Conservation (phyloP, 805 yeast genomes). For the Zygosaccharomyces siamensis region DNA sequence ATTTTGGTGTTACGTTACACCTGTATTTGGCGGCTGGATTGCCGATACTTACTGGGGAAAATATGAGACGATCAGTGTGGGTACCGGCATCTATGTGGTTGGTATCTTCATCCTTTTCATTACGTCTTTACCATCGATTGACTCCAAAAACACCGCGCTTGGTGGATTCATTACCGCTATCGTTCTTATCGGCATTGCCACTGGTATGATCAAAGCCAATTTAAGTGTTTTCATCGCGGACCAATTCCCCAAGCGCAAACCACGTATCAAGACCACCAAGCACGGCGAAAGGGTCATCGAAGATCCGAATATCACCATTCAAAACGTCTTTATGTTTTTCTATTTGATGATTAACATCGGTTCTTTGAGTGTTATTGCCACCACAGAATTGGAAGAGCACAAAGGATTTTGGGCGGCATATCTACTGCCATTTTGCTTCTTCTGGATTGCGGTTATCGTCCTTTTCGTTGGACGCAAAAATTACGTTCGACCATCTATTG, state of each 20-base stretch:
- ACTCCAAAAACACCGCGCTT: conserved; percentile 48
- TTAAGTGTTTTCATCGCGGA: conserved; percentile 68
- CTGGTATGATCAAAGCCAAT: conserved; percentile 78
- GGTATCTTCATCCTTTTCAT: conserved; percentile 63
- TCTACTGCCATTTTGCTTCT: conserved; percentile 65
- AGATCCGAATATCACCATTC: conserved; percentile 67
- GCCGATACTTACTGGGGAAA: conserved; percentile 75
- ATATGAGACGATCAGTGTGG: conserved; percentile 59
- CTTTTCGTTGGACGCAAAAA: conserved; percentile 49
- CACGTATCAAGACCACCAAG: conserved; percentile 51
- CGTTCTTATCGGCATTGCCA: conserved; percentile 61
- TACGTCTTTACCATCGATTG: conserved; percentile 59
- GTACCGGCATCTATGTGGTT: conserved; percentile 52
- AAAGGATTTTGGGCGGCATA: conserved; percentile 74
- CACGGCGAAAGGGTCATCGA: conserved; percentile 63
- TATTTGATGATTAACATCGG: conserved; percentile 76
- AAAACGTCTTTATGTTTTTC: conserved; percentile 69
- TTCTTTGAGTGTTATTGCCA: conserved; percentile 67
- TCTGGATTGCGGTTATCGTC: conserved; percentile 52
- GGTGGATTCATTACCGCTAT: conserved; percentile 52
- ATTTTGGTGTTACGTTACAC: conserved; percentile 79
- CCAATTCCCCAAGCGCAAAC: conserved; percentile 58
- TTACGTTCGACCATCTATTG: conserved; percentile 56
- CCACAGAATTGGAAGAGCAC: conserved; percentile 63
- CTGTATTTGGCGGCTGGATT: conserved; percentile 68